phyloP scores from a whole-genome alignment of 2,329 filamentous ascomycete species.

The Trichophyton simii region DNA sequence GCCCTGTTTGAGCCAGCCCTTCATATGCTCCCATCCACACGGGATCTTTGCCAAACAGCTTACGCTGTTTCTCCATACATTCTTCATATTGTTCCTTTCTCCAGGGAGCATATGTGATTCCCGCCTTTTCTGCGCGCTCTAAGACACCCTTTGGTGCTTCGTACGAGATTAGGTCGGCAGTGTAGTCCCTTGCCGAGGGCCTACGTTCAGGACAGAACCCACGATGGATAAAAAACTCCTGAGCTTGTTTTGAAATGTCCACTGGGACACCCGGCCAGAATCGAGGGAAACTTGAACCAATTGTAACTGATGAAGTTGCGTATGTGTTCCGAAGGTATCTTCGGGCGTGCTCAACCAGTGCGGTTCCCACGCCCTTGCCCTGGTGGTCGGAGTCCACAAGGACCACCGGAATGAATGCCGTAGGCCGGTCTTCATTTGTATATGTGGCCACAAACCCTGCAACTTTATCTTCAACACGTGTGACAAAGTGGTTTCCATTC shows the following conservation, averaged over 20 bases:
- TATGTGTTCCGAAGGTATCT: constrained; percentile 4
- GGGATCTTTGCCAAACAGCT: constrained; percentile 17
- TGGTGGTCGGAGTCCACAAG: constrained; percentile 17
- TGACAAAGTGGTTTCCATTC: constrained; percentile 11
- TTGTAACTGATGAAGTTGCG: constrained; percentile 12
- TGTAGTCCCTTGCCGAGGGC: constrained; percentile 28
- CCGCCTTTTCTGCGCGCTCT: constrained; percentile 18
- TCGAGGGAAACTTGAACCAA: constrained; percentile 30
- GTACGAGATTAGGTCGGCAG: constrained; percentile 27
- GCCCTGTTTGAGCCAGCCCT: constrained; percentile 22
- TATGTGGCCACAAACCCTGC: constrained; percentile 12
- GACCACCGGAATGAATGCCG: constrained; percentile 13
- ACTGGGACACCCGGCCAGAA: constrained; percentile 36
- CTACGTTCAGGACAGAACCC: constrained; percentile 24
- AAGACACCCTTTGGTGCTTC: constrained; percentile 26
- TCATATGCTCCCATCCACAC: constrained; percentile 33
- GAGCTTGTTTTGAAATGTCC: constrained; percentile 24
- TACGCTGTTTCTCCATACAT: constrained; percentile 11
- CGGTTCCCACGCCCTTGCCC: constrained; percentile 17
- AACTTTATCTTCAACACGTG: background rate
- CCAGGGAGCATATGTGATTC: constrained; percentile 12
- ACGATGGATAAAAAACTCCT: constrained; percentile 33
- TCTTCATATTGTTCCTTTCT: constrained; percentile 10
- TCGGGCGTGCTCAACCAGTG: constrained; percentile 10
- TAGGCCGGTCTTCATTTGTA: constrained; percentile 10